These are phyloP conservation scores for Xylaria curta DNA, from an alignment of 495 filamentous ascomycete genomes.

Conservation along the genomic window DNA sequence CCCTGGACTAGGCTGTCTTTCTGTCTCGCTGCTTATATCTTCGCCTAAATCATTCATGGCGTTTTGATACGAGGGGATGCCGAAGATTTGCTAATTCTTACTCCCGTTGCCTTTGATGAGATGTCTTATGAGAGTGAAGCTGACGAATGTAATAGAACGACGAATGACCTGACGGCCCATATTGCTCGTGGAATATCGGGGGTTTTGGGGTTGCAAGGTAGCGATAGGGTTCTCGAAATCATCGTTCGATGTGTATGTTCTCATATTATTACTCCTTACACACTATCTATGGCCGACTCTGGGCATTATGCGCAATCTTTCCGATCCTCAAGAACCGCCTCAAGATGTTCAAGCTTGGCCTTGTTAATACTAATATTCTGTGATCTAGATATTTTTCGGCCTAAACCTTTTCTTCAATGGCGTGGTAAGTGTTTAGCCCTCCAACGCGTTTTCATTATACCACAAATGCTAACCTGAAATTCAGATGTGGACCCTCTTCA, in stretches of 20 bases:
- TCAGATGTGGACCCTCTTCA: slow-evolving; percentile 90
- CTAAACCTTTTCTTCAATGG: slow-evolving; percentile 90
- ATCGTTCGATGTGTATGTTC: slow-evolving; percentile 71
- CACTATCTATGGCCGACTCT: neutral
- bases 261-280: slow-evolving; percentile 7
- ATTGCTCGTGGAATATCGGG: slow-evolving; percentile 69
- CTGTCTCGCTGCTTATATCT: neutral
- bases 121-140: neutral
- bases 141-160: slow-evolving; percentile 64
- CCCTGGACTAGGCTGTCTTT: neutral
- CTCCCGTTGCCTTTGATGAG: neutral
- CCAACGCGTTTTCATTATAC: slow-evolving; percentile 3
- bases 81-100: neutral
- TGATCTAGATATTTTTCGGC: slow-evolving; percentile 75
- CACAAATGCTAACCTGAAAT: slow-evolving; percentile 8
- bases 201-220: slow-evolving; percentile 61
- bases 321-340: neutral
- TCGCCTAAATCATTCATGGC: no score
- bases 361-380: slow-evolving; percentile 5
- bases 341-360: neutral
- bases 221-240: slow-evolving; percentile 65
- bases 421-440: slow-evolving; percentile 55
- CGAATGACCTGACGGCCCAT: slow-evolving; percentile 77
- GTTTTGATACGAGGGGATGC: neutral
- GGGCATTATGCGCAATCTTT: neutral